These are phyloP conservation scores for Prunus davidiana DNA, from an alignment of 306 rosid genomes.

Conservation along the genomic window DNA sequence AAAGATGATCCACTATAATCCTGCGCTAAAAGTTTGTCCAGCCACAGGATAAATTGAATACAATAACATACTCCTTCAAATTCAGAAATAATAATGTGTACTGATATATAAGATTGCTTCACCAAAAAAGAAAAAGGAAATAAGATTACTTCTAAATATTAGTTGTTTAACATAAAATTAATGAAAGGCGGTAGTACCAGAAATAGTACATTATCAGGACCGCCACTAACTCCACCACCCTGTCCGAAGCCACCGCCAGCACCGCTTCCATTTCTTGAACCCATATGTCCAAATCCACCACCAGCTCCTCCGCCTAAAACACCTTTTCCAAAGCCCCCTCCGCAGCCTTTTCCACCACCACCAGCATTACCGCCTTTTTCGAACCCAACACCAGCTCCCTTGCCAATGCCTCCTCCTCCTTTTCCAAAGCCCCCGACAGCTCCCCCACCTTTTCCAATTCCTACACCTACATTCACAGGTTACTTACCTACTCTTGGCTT, in stretches of 20 bases:
- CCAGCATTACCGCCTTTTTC: slow-evolving; percentile 23
- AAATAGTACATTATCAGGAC: not conserved
- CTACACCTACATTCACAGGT: too few relatives aligned
- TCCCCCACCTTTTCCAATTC: too few relatives aligned
- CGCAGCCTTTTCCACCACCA: slow-evolving; percentile 36
- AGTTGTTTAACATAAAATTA: not conserved
- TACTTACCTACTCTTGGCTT: too few relatives aligned
- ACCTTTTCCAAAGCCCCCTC: slow-evolving; percentile 2
- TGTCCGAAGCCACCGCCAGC: not conserved
- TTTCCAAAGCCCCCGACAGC: slow-evolving; percentile 25
- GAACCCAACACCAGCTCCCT: slow-evolving; percentile 15
- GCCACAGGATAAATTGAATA: too few relatives aligned
- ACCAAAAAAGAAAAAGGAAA: too few relatives aligned
- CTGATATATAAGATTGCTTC: too few relatives aligned
- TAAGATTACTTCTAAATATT: too few relatives aligned
- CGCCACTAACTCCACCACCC: slow-evolving; percentile 6
- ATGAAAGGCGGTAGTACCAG: not conserved
- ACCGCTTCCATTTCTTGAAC: not conserved
- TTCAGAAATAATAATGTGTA: too few relatives aligned
- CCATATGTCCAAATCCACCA: slow-evolving; percentile 3
- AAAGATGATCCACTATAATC: too few relatives aligned
- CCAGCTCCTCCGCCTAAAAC: slow-evolving; percentile 19
- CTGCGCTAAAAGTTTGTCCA: too few relatives aligned
- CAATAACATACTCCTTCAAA: too few relatives aligned
- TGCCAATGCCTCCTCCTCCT: slow-evolving; percentile 24